phyloP scores from a whole-genome alignment of 768 basidiomycete genomes.

The Hypholoma fasciculare region DNA sequence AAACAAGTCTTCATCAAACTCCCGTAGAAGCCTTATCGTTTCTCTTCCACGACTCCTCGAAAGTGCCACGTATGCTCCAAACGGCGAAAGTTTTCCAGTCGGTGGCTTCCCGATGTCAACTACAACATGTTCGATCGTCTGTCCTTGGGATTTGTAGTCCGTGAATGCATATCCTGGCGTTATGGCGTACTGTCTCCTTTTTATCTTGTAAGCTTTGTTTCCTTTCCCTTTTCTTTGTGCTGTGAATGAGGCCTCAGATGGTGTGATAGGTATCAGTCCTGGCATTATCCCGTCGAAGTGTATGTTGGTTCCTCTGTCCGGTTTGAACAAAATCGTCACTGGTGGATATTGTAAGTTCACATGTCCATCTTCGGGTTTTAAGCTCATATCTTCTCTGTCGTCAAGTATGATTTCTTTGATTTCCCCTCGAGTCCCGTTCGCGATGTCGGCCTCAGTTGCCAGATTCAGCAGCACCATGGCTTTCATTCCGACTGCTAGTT shows the following conservation, averaged over 20 bases:
- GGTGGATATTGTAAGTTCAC: slow-evolving; percentile 29
- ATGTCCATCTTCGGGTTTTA: slow-evolving; percentile 1
- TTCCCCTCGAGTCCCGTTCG: slow-evolving; percentile 38
- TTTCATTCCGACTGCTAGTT: slow-evolving; percentile 28
- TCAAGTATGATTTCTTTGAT: slow-evolving; percentile 34
- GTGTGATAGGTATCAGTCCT: slow-evolving; percentile 12
- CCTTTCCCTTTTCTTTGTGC: background rate
- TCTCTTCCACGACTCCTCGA: slow-evolving; percentile 30
- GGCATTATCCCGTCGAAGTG: background rate
- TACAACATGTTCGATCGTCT: slow-evolving; percentile 32
- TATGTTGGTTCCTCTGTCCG: slow-evolving; percentile 14
- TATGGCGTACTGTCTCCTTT: slow-evolving; percentile 29
- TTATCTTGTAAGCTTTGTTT: slow-evolving; percentile 1
- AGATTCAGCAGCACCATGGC: slow-evolving; percentile 39
- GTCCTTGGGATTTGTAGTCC: slow-evolving; percentile 40
- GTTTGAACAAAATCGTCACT: slow-evolving; percentile 29
- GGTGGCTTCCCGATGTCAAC: slow-evolving; percentile 37
- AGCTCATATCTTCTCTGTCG: slow-evolving; percentile 20
- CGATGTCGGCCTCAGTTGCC: slow-evolving; percentile 35
- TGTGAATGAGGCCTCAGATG: slow-evolving; percentile 12
- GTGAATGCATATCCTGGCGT: slow-evolving; percentile 39
- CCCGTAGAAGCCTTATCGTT: slow-evolving; percentile 3
- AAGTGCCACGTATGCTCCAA: slow-evolving; percentile 13
- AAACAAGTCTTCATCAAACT: slow-evolving; percentile 6
- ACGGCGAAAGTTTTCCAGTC: slow-evolving; percentile 17